phyloP scores from a whole-genome alignment of 2,329 filamentous ascomycete species.

The Fusarium sp. region DNA sequence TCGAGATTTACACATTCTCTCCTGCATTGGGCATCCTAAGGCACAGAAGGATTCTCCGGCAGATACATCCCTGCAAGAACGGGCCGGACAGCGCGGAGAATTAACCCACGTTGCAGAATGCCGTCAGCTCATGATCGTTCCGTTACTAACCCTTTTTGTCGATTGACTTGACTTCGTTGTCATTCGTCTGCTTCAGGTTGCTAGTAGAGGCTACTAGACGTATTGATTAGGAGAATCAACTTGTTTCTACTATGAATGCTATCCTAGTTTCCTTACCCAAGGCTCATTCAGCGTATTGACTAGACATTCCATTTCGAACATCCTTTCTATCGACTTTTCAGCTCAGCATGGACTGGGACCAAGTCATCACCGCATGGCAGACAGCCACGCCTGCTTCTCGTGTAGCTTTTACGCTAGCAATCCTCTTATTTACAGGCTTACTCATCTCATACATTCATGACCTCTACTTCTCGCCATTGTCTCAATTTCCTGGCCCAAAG shows the following conservation, averaged over 20 bases:
- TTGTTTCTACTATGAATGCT: too few species aligned
- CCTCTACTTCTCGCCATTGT: background rate
- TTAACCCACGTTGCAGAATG: background rate
- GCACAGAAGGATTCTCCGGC: constrained; percentile 9
- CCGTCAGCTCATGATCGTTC: too few species aligned
- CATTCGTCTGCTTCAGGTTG: too few species aligned
- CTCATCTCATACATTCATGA: background rate
- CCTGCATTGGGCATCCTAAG: too few species aligned
- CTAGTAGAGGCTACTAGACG: too few species aligned
- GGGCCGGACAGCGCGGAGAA: constrained; percentile 3
- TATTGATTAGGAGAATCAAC: too few species aligned
- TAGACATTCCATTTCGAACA: too few species aligned
- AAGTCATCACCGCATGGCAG: background rate
- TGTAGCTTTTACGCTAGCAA: background rate
- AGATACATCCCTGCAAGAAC: background rate
- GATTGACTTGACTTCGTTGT: too few species aligned
- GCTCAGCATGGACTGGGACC: background rate
- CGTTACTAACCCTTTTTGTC: too few species aligned
- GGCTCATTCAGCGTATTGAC: too few species aligned
- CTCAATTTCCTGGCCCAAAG: constrained; percentile 6
- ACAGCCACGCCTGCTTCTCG: background rate
- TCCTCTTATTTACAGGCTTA: background rate
- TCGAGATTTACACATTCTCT: too few species aligned
- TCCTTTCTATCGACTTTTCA: background rate
- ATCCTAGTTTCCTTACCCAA: too few species aligned